phyloP scores from a whole-genome alignment of 345 rosid species.

The Lumnitzera racemosa region DNA sequence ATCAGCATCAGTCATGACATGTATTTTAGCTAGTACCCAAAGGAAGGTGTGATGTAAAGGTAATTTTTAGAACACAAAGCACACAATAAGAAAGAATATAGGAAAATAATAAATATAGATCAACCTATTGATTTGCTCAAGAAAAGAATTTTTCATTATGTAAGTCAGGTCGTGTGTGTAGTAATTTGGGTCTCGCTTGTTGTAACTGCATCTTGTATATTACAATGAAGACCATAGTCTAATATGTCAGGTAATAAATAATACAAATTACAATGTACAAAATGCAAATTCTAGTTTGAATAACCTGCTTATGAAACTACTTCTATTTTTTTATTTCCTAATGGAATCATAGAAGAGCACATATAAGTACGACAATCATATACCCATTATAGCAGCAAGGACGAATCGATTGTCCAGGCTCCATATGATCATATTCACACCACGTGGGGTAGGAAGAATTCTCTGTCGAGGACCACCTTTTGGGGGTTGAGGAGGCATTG shows the following conservation, averaged over 20 bases:
- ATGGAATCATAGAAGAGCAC: background rate
- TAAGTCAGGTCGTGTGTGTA: background rate
- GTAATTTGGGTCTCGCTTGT: too few relatives aligned
- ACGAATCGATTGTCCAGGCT: slow-evolving; percentile 99
- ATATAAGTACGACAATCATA: slow-evolving; percentile 4
- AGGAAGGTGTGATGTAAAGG: too few relatives aligned
- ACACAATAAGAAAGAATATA: too few relatives aligned
- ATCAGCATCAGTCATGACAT: too few relatives aligned
- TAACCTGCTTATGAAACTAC: background rate
- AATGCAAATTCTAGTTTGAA: background rate
- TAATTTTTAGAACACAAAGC: too few relatives aligned
- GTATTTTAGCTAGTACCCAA: too few relatives aligned
- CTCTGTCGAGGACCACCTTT: slow-evolving; percentile 98
- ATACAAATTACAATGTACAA: background rate
- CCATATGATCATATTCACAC: slow-evolving; percentile 97
- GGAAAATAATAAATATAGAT: too few relatives aligned
- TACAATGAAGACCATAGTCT: too few relatives aligned
- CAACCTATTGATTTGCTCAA: background rate
- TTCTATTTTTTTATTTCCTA: background rate
- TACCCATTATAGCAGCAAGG: slow-evolving; percentile 99
- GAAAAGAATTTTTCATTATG: background rate
- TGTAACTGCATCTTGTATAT: too few relatives aligned
- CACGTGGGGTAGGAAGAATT: slow-evolving; percentile 95
- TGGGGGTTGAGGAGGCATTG: slow-evolving; percentile 90
- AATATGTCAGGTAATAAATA: too few relatives aligned